A percentile compares a stretch with the other conserved stretches of the same genome.
These are phyloP conservation scores for Citrus reticulata DNA, from an alignment of 345 rosid species.

Conservation along the genomic window DNA sequence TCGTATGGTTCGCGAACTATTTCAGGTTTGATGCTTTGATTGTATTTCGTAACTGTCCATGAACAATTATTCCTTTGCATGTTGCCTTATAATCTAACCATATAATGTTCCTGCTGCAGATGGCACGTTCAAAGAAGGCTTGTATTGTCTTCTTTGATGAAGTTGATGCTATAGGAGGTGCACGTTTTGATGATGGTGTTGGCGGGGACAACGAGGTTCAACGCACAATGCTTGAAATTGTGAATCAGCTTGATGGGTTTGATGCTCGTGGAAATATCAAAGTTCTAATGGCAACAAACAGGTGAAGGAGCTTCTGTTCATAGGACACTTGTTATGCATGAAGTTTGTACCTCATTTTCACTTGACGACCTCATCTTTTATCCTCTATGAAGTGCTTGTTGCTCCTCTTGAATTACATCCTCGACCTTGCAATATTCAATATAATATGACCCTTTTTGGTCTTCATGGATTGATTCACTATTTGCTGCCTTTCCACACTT, in stretches of 20 bases:
- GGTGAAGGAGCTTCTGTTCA: conserved; percentile 32
- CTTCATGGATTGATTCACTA: background rate
- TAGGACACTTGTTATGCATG: background rate
- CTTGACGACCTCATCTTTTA: background rate
- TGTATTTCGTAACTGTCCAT: background rate
- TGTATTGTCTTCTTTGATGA: conserved; percentile 88
- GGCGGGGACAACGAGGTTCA: conserved; percentile 87
- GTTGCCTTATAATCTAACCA: background rate
- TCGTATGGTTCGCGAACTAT: conserved; percentile 94
- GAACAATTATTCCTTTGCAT: background rate
- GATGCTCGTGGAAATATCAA: conserved; percentile 96
- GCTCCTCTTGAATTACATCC: background rate
- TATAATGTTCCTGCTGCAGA: conserved; percentile 30
- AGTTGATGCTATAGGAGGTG: conserved; percentile 85
- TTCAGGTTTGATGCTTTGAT: conserved; percentile 58
- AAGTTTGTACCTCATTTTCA: background rate
- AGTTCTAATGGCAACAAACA: conserved; percentile 99
- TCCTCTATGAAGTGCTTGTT: background rate
- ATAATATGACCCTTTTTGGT: background rate
- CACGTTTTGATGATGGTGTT: conserved; percentile 76
- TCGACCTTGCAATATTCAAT: background rate
- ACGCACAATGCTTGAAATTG: conserved; percentile 86
- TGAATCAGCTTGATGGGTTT: conserved; percentile 86
- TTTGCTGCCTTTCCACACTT: background rate
- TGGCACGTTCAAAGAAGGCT: conserved; percentile 89